Base-by-base conservation (phyloP, 768 basidiomycete genomes). In the Trametes coccinea region DNA sequence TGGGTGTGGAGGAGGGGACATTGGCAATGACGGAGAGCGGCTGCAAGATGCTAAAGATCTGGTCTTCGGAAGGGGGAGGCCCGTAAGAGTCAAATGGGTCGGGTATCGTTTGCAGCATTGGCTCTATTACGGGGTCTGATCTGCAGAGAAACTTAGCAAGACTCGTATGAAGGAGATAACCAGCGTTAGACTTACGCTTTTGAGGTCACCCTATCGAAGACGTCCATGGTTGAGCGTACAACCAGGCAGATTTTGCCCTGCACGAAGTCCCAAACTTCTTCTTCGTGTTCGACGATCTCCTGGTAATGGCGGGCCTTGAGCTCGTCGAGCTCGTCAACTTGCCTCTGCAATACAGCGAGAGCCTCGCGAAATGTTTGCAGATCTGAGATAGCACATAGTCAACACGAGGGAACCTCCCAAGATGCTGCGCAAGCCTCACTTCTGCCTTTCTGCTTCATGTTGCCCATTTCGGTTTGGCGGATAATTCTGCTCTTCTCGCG, bases 61-160 rank as follows among this genome's bases (percentile, higher is more conserved):
- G 89, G 68, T 94, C 89, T 72, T 95, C 92, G 44, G 90, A 80
- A 67, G 89, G 91, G 2, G 90, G 88, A 22, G 91, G 90, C 4
- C 92, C 93, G 69, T 96, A 96, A 0, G 92, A 84, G 65, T 96
- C 94, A 64, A 96, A 96, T 34, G 95, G 92, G 72, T 97, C 95
- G 17, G 94, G 94, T 49, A 95, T 82, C 7, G 89, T 84, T 73
- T 93, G 88, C 2, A 98, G 78, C 86, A 98, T 90, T 1, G 90
- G 90, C 71, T 98, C 94, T 57, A 98, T 85, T 44, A 92, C 81
- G 31, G 93, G 91, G 74, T 98, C 95, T 62, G 91, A 92, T 53
- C 89, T 89, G 69, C 39, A 51, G 52, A 49, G 48, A 63, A 57
- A 47, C 58, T 56, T 9, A 44, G 44, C 44, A 41, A 27, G 16